These are phyloP conservation scores for Lachnellula willkommii DNA, from an alignment of 2,329 filamentous ascomycete genomes.

Conservation along the genomic window DNA sequence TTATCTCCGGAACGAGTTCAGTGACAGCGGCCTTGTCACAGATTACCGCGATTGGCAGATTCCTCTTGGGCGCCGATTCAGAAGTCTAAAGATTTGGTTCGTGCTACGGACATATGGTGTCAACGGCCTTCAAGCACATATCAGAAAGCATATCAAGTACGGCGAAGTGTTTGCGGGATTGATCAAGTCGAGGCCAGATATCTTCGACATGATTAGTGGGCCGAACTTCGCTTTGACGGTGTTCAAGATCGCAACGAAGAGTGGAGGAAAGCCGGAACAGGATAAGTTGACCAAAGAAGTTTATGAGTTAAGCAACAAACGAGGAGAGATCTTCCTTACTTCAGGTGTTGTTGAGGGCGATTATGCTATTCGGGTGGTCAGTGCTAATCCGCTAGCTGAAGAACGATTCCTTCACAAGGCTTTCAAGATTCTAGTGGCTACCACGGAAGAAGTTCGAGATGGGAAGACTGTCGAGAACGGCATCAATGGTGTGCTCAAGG, in stretches of 20 bases:
- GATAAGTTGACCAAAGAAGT: slow-evolving; percentile 68
- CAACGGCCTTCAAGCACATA: slow-evolving; percentile 66
- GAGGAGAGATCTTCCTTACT: slow-evolving; percentile 78
- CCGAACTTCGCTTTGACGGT: slow-evolving; percentile 77
- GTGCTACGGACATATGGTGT: slow-evolving; percentile 80
- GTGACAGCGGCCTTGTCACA: slow-evolving; percentile 77
- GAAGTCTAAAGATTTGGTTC: slow-evolving; percentile 91
- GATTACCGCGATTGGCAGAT: slow-evolving; percentile 99
- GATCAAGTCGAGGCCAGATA: slow-evolving; percentile 53
- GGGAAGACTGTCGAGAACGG: slow-evolving; percentile 6
- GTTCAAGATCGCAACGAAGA: slow-evolving; percentile 54
- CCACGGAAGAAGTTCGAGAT: slow-evolving; percentile 28
- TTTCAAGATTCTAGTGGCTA: slow-evolving; percentile 64
- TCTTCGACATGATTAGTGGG: slow-evolving; percentile 70
- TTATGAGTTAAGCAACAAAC: slow-evolving; percentile 67
- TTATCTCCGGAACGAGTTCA: slow-evolving; percentile 78
- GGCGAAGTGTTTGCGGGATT: slow-evolving; percentile 66
- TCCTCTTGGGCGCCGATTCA: slow-evolving; percentile 81
- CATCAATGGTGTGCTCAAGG: slow-evolving; percentile 8
- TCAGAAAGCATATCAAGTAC: slow-evolving; percentile 61
- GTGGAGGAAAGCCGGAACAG: slow-evolving; percentile 41
- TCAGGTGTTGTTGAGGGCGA: slow-evolving; percentile 66
- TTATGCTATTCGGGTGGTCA: slow-evolving; percentile 78
- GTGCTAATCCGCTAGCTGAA: slow-evolving; percentile 63
- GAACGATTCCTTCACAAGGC: slow-evolving; percentile 66